phyloP scores from a whole-genome alignment of 805 yeast genomes.

The Yarrowia deformans region DNA sequence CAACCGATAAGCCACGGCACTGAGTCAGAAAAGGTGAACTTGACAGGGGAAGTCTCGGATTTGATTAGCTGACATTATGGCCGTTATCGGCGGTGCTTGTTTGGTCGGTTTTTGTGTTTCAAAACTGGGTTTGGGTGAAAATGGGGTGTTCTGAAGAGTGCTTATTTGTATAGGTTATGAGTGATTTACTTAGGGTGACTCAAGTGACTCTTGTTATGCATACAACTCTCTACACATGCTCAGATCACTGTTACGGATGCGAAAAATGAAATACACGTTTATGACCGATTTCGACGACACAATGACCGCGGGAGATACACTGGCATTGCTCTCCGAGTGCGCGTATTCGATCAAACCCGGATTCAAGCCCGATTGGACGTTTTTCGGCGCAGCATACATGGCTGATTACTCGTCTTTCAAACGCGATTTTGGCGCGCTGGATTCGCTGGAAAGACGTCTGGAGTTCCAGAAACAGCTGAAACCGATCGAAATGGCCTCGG shows the following conservation, averaged over 20 bases:
- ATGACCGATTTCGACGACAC: constrained; percentile 76
- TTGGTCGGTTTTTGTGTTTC: no score
- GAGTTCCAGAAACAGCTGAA: constrained; percentile 57
- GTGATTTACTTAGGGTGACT: not conserved
- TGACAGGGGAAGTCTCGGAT: no score
- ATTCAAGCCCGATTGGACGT: constrained; percentile 53
- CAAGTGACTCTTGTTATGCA: constrained; percentile 14
- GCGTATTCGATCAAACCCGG: constrained; percentile 54
- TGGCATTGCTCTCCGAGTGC: constrained; percentile 58
- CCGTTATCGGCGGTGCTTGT: no score
- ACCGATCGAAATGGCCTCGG: constrained; percentile 59
- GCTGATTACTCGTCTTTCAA: constrained; percentile 51
- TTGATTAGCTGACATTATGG: no score
- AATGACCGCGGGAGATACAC: constrained; percentile 63
- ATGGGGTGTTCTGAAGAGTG: no score
- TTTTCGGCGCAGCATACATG: constrained; percentile 57
- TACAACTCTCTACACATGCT: not conserved
- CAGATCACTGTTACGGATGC: not conserved
- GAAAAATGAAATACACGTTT: constrained; percentile 44
- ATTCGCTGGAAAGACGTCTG: constrained; percentile 54
- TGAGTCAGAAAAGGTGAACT: constrained; percentile 14
- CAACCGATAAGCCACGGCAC: constrained; percentile 33
- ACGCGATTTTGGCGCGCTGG: constrained; percentile 49
- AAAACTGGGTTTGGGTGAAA: not conserved
- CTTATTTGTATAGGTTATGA: not conserved